A percentile compares a stretch with the other conserved stretches of the same genome.
Evolutionary conservation across 192 early-diverging fungal genomes (phyloP).

Genomic region (Backusella mclennaniae): DNA sequence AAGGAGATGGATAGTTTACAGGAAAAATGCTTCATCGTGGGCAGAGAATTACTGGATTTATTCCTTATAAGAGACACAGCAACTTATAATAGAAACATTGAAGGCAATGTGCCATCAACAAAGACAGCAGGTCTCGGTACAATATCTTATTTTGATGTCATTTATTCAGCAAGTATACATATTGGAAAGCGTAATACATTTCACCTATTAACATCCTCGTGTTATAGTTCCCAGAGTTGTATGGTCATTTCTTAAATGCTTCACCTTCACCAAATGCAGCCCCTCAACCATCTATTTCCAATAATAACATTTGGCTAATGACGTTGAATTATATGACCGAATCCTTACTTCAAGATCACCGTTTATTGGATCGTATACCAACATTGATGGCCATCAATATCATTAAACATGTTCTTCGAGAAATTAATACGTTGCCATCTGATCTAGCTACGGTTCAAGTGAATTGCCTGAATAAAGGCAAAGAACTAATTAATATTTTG

Average conservation of each 20-base stretch:
- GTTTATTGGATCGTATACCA: constrained; percentile 43
- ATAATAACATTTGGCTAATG: constrained; percentile 47
- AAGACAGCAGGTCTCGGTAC: background rate
- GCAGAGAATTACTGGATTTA: constrained; percentile 27
- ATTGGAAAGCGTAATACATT: background rate
- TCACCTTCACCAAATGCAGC: constrained; percentile 2
- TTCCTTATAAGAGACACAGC: constrained; percentile 22
- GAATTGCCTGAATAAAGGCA: constrained; percentile 49
- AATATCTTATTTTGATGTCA: constrained; percentile 31
- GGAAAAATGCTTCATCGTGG: constrained; percentile 22
- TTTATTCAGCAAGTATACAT: constrained; percentile 30
- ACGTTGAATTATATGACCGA: constrained; percentile 43
- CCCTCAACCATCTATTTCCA: constrained; percentile 34
- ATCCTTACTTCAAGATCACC: constrained; percentile 40
- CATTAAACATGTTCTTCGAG: constrained; percentile 48
- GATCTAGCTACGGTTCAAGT: constrained; percentile 40
- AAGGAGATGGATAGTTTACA: constrained; percentile 18
- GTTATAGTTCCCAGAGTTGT: constrained; percentile 33
- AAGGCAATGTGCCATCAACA: background rate
- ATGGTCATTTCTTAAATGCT: constrained; percentile 31
- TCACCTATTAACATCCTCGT: background rate
- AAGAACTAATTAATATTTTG: constrained; percentile 48
- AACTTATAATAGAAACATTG: background rate
- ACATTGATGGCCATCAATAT: constrained; percentile 44
- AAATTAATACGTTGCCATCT: constrained; percentile 46